Base-by-base conservation (phyloP, 2,329 filamentous ascomycete species). In the Coniella lustricola region DNA sequence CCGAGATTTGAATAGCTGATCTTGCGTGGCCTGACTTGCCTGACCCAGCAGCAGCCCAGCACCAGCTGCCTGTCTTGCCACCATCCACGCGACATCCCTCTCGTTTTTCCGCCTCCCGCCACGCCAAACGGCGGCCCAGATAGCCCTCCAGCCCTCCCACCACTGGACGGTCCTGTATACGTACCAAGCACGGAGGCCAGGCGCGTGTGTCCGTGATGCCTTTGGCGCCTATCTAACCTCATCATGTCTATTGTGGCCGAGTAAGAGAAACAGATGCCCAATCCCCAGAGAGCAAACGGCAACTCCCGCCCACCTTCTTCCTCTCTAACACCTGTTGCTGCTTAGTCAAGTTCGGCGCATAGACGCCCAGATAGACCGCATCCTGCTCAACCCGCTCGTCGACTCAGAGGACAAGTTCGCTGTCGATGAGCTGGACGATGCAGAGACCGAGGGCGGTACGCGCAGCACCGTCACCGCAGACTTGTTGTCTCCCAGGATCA, bases 351-450 rank as follows among this genome's bases (percentile, higher is more conserved):
- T 85, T 53, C 76, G 78, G 60, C 76, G 76, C 53, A 68, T 84
- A 50, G 81, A 84, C 64, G 73, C 76, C 57, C 80, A 84, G 61
- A 74, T 86, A 51, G 81, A 85, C 62, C 76, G 79, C 51, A 74
- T 85, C 50, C 75, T 76, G 20, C 68, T 78, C 49, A 66, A 61
- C 56, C 70, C 67, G 48, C 64, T 64, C 32, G 68, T 67, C 22
- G 68, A 70, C 50, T 67, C 71, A 47, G 68, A 71, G 44, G 65
- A 54, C 22, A 64, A 64, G 31, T 46, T 60, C 8, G 55, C 60
- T 25, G 46, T 53, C 25, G 54, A 61, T 38, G 56, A 55, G 52
- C 54, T 56, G 17, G 51, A 53, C 31, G 54, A 56, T 42, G 53
- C 42, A n/a, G 46, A 53, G 29, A 50, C 53, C 35, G 67, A 67